Evolutionary conservation across 306 rosid species (phyloP).

Genomic region (Pterocarpus macrocarpus): DNA sequence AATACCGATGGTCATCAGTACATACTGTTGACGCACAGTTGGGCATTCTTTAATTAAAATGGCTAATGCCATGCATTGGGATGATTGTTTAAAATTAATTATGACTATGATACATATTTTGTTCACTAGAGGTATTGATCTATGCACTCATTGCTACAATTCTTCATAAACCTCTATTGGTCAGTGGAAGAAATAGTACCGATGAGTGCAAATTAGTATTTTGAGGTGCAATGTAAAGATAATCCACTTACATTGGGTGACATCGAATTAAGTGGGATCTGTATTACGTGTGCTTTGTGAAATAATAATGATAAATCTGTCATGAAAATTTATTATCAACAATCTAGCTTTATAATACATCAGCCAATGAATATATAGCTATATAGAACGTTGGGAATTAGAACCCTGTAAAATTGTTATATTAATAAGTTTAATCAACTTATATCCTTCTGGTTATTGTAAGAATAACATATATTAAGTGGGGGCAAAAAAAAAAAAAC

Average conservation of each 20-base stretch:
- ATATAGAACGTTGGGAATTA: background rate
- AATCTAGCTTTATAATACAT: conserved; percentile 5
- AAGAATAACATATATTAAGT: background rate
- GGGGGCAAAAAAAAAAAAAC: background rate
- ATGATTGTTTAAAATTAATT: conserved; percentile 36
- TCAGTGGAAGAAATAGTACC: conserved; percentile 24
- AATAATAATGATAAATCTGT: conserved; percentile 32
- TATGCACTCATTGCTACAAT: background rate
- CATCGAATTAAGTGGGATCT: conserved; percentile 25
- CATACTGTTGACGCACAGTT: background rate
- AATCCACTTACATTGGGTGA: conserved; percentile 18
- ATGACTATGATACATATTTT: background rate
- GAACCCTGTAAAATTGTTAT: too few relatives aligned
- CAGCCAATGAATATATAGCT: background rate
- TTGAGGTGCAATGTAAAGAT: conserved; percentile 8
- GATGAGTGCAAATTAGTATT: background rate
- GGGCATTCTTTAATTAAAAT: conserved; percentile 31
- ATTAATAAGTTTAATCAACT: background rate
- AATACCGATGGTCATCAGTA: too few relatives aligned
- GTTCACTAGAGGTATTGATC: background rate
- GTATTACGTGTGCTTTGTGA: conserved; percentile 29
- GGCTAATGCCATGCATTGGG: conserved; percentile 25
- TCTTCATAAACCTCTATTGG: background rate
- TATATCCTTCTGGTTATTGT: background rate
- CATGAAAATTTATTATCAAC: background rate